Evolutionary conservation across 192 early-diverging fungal genomes (phyloP), one percentile per base, ranked within the genome.

Genomic region (Allomyces macrogynus): DNA sequence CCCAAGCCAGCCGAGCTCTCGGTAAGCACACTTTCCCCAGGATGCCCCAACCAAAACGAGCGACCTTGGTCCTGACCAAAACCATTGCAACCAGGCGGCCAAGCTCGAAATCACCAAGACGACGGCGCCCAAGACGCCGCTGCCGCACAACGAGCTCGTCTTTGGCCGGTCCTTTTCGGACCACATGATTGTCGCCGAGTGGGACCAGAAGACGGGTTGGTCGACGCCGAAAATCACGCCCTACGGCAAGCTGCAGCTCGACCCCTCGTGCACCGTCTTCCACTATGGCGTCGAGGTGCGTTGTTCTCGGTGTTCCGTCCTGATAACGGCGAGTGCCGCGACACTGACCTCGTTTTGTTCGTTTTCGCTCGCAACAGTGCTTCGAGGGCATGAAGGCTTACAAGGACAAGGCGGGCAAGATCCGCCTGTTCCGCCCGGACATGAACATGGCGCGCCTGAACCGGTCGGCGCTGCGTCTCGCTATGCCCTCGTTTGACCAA

Each of bases 381-480:
- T 95, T 98, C 67, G 95, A 95, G 76, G 87, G 91, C 32, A 81
- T 88, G 76, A 90, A 91, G 75, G 89, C 91, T 24, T 97, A 91
- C 79, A 90, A 91, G 70, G 90, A 92, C 67, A 85, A 86, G 66
- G 64, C 87, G 4, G 90, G 90, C 24, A 84, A 84, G 64, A 87
- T 92, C 65, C 82, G 93, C 62, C 74, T 97, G 63, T 97, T 97
- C 83, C 84, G 93, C n/a, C 93, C 93, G 8, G 88, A 97, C 54
- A 89, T 90, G 89, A 97, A 97, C 83, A 97, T 97, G 92, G 78
- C 77, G 72, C 85, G 93, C 63, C 79, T 97, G 71, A 83, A 82
- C 70, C 75, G 66, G 27, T 90, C 88, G 62, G 87, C 87, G 25
- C 73, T 79, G 60, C 84, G 93, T 62, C 78, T 97, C 67, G 77